These are phyloP conservation scores for Mucor racemosus DNA, from an alignment of 371 early-diverging fungal species.

Conservation along the genomic window DNA sequence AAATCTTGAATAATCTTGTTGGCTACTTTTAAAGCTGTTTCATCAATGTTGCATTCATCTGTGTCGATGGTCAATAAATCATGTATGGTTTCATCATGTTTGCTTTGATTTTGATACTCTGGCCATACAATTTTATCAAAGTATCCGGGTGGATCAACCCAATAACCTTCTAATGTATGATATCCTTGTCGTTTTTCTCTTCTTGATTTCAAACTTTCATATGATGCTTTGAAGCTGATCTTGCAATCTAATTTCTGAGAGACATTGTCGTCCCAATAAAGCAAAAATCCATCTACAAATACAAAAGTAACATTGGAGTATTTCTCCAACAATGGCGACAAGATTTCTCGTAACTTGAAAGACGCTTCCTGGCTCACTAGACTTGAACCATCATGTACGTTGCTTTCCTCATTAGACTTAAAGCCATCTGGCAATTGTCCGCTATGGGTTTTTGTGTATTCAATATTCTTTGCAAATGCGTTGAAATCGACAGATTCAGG, in stretches of 20 bases:
- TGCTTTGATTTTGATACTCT: constrained; percentile 58
- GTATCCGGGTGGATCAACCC: constrained; percentile 88
- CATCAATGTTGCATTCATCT: constrained; percentile 30
- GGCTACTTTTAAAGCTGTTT: constrained; percentile 27
- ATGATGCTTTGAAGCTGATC: constrained; percentile 66
- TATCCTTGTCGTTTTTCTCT: constrained; percentile 75
- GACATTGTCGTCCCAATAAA: constrained; percentile 57
- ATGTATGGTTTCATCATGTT: constrained; percentile 23
- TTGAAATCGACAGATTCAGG: constrained; percentile 77
- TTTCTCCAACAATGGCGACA: constrained; percentile 5
- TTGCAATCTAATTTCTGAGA: constrained; percentile 62
- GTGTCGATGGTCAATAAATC: constrained; percentile 34
- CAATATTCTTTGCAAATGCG: constrained; percentile 47
- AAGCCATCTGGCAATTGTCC: constrained; percentile 49
- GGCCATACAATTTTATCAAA: constrained; percentile 89
- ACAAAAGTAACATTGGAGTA: constrained; percentile 44
- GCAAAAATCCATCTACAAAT: constrained; percentile 86
- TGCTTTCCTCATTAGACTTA: constrained; percentile 53
- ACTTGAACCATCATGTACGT: constrained; percentile 49
- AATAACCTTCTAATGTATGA: constrained; percentile 68
- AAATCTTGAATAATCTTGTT: constrained; percentile 3
- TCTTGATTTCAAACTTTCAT: constrained; percentile 65
- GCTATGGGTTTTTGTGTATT: constrained; percentile 37
- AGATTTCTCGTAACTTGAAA: not conserved
- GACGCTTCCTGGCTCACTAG: constrained; percentile 12